Evolutionary conservation across 306 rosid species (phyloP), one percentile per base, ranked within the genome.

Genomic region (Vigna radiata): DNA sequence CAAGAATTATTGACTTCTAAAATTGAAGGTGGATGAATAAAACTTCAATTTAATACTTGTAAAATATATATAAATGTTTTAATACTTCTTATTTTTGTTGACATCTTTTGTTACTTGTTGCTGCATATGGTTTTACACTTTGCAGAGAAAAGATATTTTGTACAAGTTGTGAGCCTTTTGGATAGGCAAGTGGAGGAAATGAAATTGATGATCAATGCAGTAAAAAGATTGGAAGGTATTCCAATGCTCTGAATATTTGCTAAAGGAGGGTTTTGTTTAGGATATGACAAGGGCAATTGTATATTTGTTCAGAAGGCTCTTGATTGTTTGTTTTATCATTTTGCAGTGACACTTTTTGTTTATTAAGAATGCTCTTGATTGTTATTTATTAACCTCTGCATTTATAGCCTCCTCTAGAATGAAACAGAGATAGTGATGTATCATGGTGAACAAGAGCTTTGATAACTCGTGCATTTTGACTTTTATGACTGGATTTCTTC

Each of bases 211-310:
- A 85, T 87, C 71, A 82, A 77, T 83, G 86, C 89, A 67, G 78
- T 93, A 44, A 82, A 60, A 82, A 84, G 81, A 88, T 39, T 93
- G 85, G 93, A 93, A 89, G 98, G 98, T 93, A 88, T 27, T 60
- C 29, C 62, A 27, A 1, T 29, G 21, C 64, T 27, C 9, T 56
- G 39, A 39, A 15, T 48, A 72, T 78, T 67, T 58, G 27, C 60
- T 21, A 1, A 15, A 53, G 21, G 60, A 53, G 21, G 60, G 17
- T 79, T 70, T 46, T 16, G 48, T 75, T 62, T 69, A 19, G 33
- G 55, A 31, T 54, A 50, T 76, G 70, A 53, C 70, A 25, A 55
- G 17, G 2, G 33, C 58, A 60, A 8, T 36, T 18, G 44, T 65
- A 37, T 78, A 61, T 58, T 46, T 44, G 58, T 68, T 25, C 62